These are phyloP conservation scores for Starmerella cellae DNA, from an alignment of 805 yeast species.

Conservation along the genomic window DNA sequence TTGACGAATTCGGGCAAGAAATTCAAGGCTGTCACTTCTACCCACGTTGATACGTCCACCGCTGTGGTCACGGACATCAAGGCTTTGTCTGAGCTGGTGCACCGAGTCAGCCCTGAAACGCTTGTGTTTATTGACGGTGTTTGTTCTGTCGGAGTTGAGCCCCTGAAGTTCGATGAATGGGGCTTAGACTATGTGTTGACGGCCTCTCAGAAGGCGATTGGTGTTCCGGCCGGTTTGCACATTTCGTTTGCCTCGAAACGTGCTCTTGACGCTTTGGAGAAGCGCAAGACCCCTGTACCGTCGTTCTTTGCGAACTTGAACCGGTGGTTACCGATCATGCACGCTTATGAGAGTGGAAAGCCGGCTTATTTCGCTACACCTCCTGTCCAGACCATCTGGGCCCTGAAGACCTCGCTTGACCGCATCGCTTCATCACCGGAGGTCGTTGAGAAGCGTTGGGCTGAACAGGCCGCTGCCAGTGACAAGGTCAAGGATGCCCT, in stretches of 20 bases:
- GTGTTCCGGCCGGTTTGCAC: constrained; percentile 86
- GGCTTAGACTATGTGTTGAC: constrained; percentile 76
- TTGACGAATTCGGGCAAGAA: constrained; percentile 32
- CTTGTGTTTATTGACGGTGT: constrained; percentile 85
- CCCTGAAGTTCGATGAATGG: constrained; percentile 76
- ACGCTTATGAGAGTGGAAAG: constrained; percentile 66
- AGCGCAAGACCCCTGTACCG: constrained; percentile 32
- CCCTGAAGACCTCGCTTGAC: constrained; percentile 60
- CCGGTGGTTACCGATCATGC: constrained; percentile 82
- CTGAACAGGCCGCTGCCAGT: constrained; percentile 49
- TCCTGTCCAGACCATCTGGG: constrained; percentile 75
- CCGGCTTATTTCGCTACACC: constrained; percentile 93
- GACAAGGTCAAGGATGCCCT: constrained; percentile 49
- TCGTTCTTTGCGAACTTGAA: constrained; percentile 58
- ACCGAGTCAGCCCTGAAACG: constrained; percentile 59
- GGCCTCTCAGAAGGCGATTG: constrained; percentile 92
- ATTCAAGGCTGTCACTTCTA: constrained; percentile 65
- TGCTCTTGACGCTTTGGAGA: constrained; percentile 53
- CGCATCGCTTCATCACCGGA: constrained; percentile 38
- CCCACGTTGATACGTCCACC: constrained; percentile 94
- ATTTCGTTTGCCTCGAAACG: constrained; percentile 62
- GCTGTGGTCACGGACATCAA: constrained; percentile 74
- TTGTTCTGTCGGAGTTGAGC: constrained; percentile 85
- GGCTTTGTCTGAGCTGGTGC: constrained; percentile 47
- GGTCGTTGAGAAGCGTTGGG: constrained; percentile 47